Evolutionary conservation across 345 rosid genomes (phyloP), one percentile per base, ranked within the genome.

Genomic region (Camelina hispida): DNA sequence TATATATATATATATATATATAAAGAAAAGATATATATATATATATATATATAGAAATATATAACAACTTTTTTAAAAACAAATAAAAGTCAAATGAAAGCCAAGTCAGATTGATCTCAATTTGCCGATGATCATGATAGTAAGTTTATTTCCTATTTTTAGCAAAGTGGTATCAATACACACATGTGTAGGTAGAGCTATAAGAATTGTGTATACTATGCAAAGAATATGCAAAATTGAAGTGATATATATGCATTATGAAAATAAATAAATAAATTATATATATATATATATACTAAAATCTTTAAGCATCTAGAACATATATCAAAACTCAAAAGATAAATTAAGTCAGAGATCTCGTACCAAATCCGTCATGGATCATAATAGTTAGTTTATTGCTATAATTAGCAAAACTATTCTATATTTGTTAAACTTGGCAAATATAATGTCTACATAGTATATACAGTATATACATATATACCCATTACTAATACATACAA

Each of bases 151-250:
- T 17, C 2, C 16, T 60, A 37, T 60, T 37, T 37, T 37, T 60
- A 10, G 46, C 28, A 55, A 5, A 15, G 18, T 4, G 5, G 7
- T 8, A 22, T 7, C 40, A 0, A 44, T 20, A 63, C 11, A 62
- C 11, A 15, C 8, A 15, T 1, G 25, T 1, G 32, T 3, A 65
- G 0, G n/a, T 30, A 11, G 4, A 11, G 40, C 9, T 47, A 30
- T 46, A 46, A 47, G 25, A 65, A 43, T 12, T 65, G 58, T 48
- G 20, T 17, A 66, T 34, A 50, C 34, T 50, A 66, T 66, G 46
- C 44, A 9, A 32, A 35, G 6, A 30, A 66, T 7, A 32, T 16
- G 30, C 57, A 47, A 66, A 66, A 17, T 32, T 65, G 57, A 48
- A 66, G 32, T 66, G 46, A 66, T 22, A 22, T 23, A 23, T 23